These are phyloP conservation scores for Limnomonas spitsbergensis DNA, from an alignment of 139 green algal genomes.

Conservation along the genomic window DNA sequence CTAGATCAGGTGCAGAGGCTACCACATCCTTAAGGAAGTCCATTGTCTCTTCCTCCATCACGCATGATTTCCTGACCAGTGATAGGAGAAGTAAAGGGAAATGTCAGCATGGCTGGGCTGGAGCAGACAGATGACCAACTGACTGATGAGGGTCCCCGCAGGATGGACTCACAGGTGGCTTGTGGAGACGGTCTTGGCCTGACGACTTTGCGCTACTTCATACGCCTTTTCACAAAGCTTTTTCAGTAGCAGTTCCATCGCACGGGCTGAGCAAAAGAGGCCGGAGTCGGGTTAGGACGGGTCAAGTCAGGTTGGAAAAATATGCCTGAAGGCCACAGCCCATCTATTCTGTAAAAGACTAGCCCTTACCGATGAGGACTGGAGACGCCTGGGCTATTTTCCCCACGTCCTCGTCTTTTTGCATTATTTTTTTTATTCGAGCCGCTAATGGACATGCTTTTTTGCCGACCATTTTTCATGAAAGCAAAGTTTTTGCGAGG, in stretches of 20 bases:
- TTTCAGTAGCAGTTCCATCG: conserved; percentile 85
- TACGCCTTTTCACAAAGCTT: conserved; percentile 61
- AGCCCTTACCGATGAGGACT: conserved; percentile 73
- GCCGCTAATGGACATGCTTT: conserved; percentile 59
- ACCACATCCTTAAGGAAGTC: conserved; percentile 80
- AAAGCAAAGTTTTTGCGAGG: no score
- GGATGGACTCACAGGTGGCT: conserved; percentile 80
- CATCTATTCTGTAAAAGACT: no score
- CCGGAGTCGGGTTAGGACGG: no score
- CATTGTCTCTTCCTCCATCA: conserved; percentile 55
- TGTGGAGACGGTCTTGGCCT: conserved; percentile 69
- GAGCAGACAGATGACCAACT: no score
- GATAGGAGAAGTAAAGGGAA: no score
- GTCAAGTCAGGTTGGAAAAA: no score
- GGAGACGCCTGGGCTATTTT: conserved; percentile 89
- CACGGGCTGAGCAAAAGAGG: conserved; percentile 55
- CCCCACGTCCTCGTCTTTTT: conserved; percentile 91
- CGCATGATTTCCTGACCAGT: conserved; percentile 18
- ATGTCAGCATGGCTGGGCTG: no score
- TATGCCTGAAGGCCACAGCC: no score
- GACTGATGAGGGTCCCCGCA: no score
- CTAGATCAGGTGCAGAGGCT: conserved; percentile 62
- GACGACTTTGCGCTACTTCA: conserved; percentile 53
- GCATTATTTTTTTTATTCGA: conserved; percentile 93
- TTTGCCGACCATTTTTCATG: conserved; percentile 16